Base-by-base conservation (phyloP, 257 asterid genomes). In the Apocynum venetum region DNA sequence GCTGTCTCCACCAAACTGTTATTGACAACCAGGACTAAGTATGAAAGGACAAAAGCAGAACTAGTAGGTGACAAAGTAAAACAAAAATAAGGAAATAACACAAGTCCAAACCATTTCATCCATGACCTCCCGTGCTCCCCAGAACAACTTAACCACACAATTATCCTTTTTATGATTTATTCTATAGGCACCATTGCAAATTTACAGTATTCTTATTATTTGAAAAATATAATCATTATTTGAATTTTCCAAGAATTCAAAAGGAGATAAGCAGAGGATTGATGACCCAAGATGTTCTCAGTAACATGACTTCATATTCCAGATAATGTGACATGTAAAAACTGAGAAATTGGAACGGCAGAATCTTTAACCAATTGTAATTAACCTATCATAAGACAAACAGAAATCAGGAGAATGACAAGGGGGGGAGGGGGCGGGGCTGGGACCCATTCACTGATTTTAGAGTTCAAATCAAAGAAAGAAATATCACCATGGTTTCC, bases 401-500 rank as follows among this genome's bases (percentile, higher is more conserved):
- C 19, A 52, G 56, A 52, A 13, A 52, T 52, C 11, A 25, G 31
- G 55, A 1, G 36, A 5, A 1, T 6, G 19, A 41, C 31, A 25
- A 25, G 31, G 31, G 31, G 31, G 31, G 31, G 31, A 25, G 31
- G 31, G 31, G 31, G 31, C 31, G 31, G 31, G 31, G 31, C 31
- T 25, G 31, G 31, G 31, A 25, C 31, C 31, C 31, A 20, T 14
- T 20, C 31, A 9, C 52, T 20, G 52, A 44, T 44, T 44, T 44
- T 44, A 44, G 47, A 44, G 47, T 44, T 44, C 31, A 44, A 44
- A 44, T 44, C 47, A 44, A 44, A 44, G 47, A 44, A 73, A 41
- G 25, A 71, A 71, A 57, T 15, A 79, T 82, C 89, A 95, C 98
- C 99, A 96, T 91, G 83, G 91, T 88, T 81, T 90, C 96, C 99